Evolutionary conservation across 1,284 basidiomycete species (phyloP), one percentile per base, ranked within the genome.

Genomic region (Abortiporus biennis): DNA sequence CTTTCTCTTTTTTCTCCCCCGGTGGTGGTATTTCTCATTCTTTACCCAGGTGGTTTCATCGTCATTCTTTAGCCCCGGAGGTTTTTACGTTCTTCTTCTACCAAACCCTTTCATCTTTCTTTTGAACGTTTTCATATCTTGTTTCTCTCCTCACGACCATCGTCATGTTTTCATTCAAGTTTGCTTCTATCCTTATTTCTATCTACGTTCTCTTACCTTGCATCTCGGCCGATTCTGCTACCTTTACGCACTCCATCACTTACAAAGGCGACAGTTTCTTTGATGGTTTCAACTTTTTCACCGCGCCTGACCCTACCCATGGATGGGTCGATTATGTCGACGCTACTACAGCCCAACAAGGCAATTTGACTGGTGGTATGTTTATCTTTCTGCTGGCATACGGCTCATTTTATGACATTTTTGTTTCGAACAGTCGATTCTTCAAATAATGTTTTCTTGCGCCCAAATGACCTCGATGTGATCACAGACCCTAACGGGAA

Each of bases 401-500:
- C n/a, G n/a, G n/a, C 19, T 12, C 41, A 71, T 70, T 62, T 22
- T 57, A 60, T 4, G 54, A 65, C 61, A 33, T 76, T 77, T 51
- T 24, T 74, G 36, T 74, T 78, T 73, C 66, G 68, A 23, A 72
- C 68, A n/a, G 72, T 29, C 65, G 75, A 77, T 49, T 44, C 58
- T 13, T 34, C 16, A 24, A 45, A 38, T 25, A 57, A 60, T 8
- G 43, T 61, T 21, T 65, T 74, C 9, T 29, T 43, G 4, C 40
- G 62, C 4, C 81, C n/a, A n/a, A n/a, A n/a, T n/a, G 51, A n/a
- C n/a, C 56, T 12, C 64, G 68, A 20, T 76, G 76, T 15, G 66
- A 74, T 31, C 64, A 74, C 47, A 75, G 72, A 65, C 20, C 80
- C 94, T 25, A 54, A 69, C 11, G 73, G 59, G 31, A 80, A 74